Percentiles rank a stretch among this genome's conserved stretches.
Conservation (phyloP, 2,329 filamentous ascomycete species). For the Fusarium sp. region DNA sequence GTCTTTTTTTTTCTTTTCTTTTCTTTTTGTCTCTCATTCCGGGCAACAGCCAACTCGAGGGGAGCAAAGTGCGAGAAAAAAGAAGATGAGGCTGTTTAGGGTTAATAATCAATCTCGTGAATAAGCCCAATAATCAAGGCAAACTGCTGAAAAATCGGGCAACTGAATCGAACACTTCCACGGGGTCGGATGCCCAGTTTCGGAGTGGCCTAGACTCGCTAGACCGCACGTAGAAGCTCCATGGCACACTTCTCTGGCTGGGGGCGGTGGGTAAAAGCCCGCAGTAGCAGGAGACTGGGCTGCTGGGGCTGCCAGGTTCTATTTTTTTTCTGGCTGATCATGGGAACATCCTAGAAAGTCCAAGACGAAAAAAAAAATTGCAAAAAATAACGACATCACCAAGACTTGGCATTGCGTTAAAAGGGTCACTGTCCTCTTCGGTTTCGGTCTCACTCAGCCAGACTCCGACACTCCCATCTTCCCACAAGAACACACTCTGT, state of each 20-base stretch:
- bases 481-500: background rate
- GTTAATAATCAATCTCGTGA: background rate
- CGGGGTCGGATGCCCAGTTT: background rate
- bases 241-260: conserved; percentile 1
- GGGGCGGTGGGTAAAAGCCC: conserved; percentile 5
- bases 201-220: conserved; percentile 5
- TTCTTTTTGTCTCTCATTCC: background rate
- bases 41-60: background rate
- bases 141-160: background rate
- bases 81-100: background rate
- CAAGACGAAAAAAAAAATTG: conserved; percentile 17
- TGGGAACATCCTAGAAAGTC: conserved; percentile 30
- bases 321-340: conserved; percentile 33
- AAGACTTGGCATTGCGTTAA: conserved; percentile 38
- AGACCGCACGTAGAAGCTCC: background rate
- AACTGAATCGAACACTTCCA: background rate
- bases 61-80: background rate
- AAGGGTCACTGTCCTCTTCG: conserved; percentile 22
- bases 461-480: background rate
- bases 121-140: background rate
- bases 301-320: background rate
- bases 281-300: background rate
- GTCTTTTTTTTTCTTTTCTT: background rate
- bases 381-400: conserved; percentile 33
- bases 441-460: background rate